These are phyloP conservation scores for Clonostachys rosea DNA, from an alignment of 2,329 filamentous ascomycete species.

Conservation along the genomic window DNA sequence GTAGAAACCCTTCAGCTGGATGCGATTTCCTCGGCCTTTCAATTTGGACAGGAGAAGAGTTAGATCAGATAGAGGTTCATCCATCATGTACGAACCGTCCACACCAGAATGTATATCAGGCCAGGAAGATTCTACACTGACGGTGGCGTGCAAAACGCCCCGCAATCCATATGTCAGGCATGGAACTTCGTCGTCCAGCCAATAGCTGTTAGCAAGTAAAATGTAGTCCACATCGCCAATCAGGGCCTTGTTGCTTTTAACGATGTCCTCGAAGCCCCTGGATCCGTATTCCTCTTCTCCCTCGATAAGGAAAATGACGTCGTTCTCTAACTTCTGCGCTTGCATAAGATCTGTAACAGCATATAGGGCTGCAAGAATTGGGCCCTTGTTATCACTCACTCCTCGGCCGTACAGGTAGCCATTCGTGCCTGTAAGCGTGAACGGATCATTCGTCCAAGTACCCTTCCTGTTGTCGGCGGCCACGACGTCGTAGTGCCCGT, in stretches of 20 bases:
- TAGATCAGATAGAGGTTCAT: constrained; percentile 89
- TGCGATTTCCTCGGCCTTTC: constrained; percentile 73
- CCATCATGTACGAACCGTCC: constrained; percentile 86
- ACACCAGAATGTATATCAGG: constrained; percentile 94
- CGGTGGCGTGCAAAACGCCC: constrained; percentile 88
- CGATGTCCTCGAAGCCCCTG: constrained; percentile 80
- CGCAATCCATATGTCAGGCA: constrained; percentile 93
- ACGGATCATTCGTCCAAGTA: constrained; percentile 86
- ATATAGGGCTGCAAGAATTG: constrained; percentile 89
- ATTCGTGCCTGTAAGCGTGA: constrained; percentile 82
- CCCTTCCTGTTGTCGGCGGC: constrained; percentile 76
- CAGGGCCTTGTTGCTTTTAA: constrained; percentile 72
- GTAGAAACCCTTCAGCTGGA: constrained; percentile 86
- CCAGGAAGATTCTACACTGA: constrained; percentile 79
- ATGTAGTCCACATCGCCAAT: constrained; percentile 95
- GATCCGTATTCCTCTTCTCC: constrained; percentile 96
- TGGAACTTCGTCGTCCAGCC: constrained; percentile 92
- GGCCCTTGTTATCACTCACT: constrained; percentile 97
- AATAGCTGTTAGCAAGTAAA: constrained; percentile 94
- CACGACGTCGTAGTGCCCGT: constrained; percentile 97
- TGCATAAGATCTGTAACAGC: constrained; percentile 86
- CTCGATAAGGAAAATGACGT: constrained; percentile 92
- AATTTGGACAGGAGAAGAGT: constrained; percentile 78
- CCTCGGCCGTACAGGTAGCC: constrained; percentile 93
- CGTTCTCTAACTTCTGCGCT: constrained; percentile 76